Conservation (phyloP, 1,284 basidiomycete genomes). For the Cryptococcus maquisensis region DNA sequence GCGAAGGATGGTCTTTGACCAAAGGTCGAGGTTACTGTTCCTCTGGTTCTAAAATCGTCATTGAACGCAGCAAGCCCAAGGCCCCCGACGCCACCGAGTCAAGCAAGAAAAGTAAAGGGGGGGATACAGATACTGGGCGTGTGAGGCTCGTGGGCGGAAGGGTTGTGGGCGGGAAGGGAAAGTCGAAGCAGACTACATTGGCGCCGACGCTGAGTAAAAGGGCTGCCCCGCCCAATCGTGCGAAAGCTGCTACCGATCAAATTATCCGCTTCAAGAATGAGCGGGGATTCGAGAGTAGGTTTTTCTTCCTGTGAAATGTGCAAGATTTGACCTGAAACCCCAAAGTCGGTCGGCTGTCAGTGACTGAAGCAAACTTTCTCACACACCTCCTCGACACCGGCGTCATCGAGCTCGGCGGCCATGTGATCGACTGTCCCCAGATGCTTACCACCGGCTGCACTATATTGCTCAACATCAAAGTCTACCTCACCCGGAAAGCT, state of each 20-base stretch:
- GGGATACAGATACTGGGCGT: slow-evolving; percentile 33
- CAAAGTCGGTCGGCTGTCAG: slow-evolving; percentile 43
- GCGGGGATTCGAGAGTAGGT: slow-evolving; percentile 39
- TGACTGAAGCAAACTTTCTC: slow-evolving; percentile 42
- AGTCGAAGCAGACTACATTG: slow-evolving; percentile 40
- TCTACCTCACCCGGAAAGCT: slow-evolving; percentile 41
- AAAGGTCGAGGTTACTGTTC: slow-evolving; percentile 49
- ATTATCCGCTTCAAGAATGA: slow-evolving; percentile 48
- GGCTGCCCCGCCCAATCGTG: slow-evolving; percentile 17
- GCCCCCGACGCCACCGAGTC: slow-evolving; percentile 4
- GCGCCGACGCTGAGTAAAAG: slow-evolving; percentile 44
- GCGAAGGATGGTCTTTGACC: slow-evolving; percentile 48
- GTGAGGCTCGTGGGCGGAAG: slow-evolving; percentile 43
- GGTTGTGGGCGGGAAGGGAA: slow-evolving; percentile 23
- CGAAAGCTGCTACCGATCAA: slow-evolving; percentile 42
- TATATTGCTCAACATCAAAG: slow-evolving; percentile 45
- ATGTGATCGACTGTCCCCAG: slow-evolving; percentile 46
- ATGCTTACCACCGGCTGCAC: slow-evolving; percentile 40
- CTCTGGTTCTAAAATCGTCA: slow-evolving; percentile 40
- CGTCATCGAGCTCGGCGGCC: slow-evolving; percentile 41
- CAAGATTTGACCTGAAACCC: not conserved
- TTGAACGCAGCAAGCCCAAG: slow-evolving; percentile 39
- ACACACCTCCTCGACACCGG: slow-evolving; percentile 45
- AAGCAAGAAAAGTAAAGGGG: slow-evolving; percentile 7
- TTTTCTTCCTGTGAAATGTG: no score